Evolutionary conservation across 352 stramenopile genomes (phyloP).

Genomic region (Globisporangium nagaii): DNA sequence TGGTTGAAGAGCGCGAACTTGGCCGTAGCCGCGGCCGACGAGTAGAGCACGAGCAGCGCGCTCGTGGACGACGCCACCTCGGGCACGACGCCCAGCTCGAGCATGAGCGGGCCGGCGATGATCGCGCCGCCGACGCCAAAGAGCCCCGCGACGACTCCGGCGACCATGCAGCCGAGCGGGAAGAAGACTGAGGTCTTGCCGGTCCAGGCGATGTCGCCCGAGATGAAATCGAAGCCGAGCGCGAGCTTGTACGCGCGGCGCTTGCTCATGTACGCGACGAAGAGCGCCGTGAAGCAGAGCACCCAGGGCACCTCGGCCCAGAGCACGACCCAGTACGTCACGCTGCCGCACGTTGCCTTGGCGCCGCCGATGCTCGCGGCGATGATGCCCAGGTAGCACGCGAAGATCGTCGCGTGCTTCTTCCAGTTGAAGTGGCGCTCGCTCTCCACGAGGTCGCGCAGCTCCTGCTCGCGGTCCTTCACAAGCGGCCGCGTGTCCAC

Average conservation of each 20-base stretch:
- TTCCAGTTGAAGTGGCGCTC: slow-evolving; percentile 33
- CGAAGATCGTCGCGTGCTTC: slow-evolving; percentile 29
- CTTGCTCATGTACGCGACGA: slow-evolving; percentile 24
- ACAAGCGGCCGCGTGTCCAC: slow-evolving; percentile 8
- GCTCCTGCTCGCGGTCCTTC: slow-evolving; percentile 12
- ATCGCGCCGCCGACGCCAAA: slow-evolving; percentile 50
- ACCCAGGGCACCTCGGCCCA: slow-evolving; percentile 46
- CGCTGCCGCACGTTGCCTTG: slow-evolving; percentile 7
- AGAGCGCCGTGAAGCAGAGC: slow-evolving; percentile 30
- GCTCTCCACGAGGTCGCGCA: slow-evolving; percentile 12
- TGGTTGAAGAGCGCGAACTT: slow-evolving; percentile 53
- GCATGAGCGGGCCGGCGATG: slow-evolving; percentile 52
- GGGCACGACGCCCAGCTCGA: slow-evolving; percentile 50
- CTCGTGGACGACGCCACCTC: slow-evolving; percentile 44
- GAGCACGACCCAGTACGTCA: slow-evolving; percentile 26
- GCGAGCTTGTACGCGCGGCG: slow-evolving; percentile 32
- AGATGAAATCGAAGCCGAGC: slow-evolving; percentile 28
- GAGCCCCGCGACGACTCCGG: slow-evolving; percentile 36
- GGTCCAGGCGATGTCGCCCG: slow-evolving; percentile 41
- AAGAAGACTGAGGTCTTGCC: slow-evolving; percentile 31
- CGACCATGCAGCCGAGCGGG: slow-evolving; percentile 25
- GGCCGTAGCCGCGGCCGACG: slow-evolving; percentile 30
- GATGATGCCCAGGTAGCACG: slow-evolving; percentile 39
- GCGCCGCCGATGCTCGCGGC: slow-evolving; percentile 19
- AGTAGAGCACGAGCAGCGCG: slow-evolving; percentile 52